Evolutionary conservation across 1,139 yeast genomes (phyloP), one percentile per base, ranked within the genome.

Genomic region (Taphrina wiesneri): DNA sequence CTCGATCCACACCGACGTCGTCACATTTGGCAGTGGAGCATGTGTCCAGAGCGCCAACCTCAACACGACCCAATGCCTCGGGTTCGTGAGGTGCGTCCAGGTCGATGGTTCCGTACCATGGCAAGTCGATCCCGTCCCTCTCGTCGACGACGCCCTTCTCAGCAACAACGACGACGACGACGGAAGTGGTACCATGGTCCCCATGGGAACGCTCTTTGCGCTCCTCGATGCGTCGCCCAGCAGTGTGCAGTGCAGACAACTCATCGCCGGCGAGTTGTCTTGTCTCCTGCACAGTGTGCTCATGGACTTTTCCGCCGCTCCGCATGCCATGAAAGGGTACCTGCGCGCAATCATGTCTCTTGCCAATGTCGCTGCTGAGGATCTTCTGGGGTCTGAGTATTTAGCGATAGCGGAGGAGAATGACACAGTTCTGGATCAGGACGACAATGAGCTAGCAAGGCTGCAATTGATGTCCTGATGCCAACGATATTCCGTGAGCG

Each of bases 61-160:
- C 28, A 7, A 23, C 4, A 17, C 28, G 28, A 17, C 15, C 4
- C 30, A 17, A 11, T 15, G 41, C 26, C 28, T 46, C 30, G 28
- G 57, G 7, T 60, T 60, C 11, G 34, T 60, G 25, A n/a, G 64
- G 15, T 60, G 52, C 30, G 47, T 39, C 25, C 23, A 39, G 36
- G 17, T 15, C 7, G 32, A 11, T 3, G 36, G 15, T 15, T 11
- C 9, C 36, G 43, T 1, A 13, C 19, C 19, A 2, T 60, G 64
- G 64, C 64, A 53, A 21, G 34, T 60, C 25, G 64, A 60, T 45
- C 64, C 64, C 41, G 64, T 60, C 13, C 64, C 64, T 2, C 47
- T 60, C 30, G 36, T 39, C 39, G 64, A 49, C 43, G 64, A 60
- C 46, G 49, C 59, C 15, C 3, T 54, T 4, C 32, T 41, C 13